Percentiles rank a stretch among this genome's conserved stretches.
phyloP scores from a whole-genome alignment of 257 asterid species.

The Nicotiana tabacum region DNA sequence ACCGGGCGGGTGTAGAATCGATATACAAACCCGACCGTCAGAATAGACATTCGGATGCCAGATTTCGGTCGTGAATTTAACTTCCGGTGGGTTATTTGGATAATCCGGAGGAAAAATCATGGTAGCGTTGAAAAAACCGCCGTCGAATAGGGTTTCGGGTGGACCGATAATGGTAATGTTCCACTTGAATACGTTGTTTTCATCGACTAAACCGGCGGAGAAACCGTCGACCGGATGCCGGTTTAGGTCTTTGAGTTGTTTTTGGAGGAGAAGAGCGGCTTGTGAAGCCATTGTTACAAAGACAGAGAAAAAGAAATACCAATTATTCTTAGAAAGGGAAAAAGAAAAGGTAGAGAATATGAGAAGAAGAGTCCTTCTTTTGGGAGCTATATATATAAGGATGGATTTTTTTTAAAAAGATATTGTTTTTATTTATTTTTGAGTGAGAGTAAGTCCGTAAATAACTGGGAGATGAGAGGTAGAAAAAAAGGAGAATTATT shows the following conservation, averaged over 20 bases:
- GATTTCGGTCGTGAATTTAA: conserved; percentile 82
- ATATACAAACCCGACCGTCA: conserved; percentile 94
- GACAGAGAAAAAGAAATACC: no score
- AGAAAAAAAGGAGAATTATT: no score
- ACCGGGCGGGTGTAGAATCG: conserved; percentile 98
- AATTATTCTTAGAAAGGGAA: no score
- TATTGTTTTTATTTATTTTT: no score
- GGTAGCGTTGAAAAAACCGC: conserved; percentile 95
- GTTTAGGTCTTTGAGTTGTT: conserved; percentile 88
- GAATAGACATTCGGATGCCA: conserved; percentile 98
- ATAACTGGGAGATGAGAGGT: no score
- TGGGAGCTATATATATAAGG: no score
- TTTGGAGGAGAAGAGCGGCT: conserved; percentile 87
- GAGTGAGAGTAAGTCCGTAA: no score
- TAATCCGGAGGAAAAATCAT: conserved; percentile 90
- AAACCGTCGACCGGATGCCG: conserved; percentile 89
- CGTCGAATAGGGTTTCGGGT: conserved; percentile 88
- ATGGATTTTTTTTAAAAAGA: no score
- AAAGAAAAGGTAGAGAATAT: no score
- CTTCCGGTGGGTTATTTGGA: conserved; percentile 90
- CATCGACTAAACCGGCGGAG: conserved; percentile 91
- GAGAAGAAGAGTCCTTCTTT: no score
- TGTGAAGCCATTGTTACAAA: conserved; percentile 40
- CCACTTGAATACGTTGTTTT: conserved; percentile 85
- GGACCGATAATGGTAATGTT: conserved; percentile 92